Evolutionary conservation across 371 early-diverging fungal genomes (phyloP).

Genomic region (Paraphysoderma sedebokerense): DNA sequence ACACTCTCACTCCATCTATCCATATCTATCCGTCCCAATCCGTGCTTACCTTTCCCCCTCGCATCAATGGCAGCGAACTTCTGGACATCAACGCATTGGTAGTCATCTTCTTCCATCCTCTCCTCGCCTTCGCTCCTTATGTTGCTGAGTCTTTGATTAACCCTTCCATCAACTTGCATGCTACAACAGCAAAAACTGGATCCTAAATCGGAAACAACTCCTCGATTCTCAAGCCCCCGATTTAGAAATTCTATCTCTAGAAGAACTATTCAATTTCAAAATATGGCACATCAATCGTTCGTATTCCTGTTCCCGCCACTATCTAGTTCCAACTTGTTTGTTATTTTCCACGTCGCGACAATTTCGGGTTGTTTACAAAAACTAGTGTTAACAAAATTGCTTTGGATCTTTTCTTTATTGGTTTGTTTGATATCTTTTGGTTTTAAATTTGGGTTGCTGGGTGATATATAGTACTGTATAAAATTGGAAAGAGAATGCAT

Average conservation of each 20-base stretch:
- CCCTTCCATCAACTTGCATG: background rate
- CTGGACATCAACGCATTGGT: conserved; percentile 56
- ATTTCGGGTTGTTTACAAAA: background rate
- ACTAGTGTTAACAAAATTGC: background rate
- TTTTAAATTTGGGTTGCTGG: background rate
- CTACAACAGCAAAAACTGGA: conserved; percentile 37
- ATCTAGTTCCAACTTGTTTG: background rate
- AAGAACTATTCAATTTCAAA: conserved; percentile 39
- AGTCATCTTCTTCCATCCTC: background rate
- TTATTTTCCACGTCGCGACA: background rate
- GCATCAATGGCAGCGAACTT: conserved; percentile 62
- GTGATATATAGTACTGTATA: conserved; percentile 50
- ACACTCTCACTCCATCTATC: too few species aligned
- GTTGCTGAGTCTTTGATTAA: background rate
- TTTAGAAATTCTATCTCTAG: conserved; percentile 28
- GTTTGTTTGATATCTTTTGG: background rate
- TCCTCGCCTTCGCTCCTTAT: background rate
- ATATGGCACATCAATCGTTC: conserved; percentile 48
- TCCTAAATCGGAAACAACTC: conserved; percentile 33
- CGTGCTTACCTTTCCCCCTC: too few species aligned
- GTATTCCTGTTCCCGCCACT: conserved; percentile 1
- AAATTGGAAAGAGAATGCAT: conserved; percentile 50
- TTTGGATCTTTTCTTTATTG: conserved; percentile 1
- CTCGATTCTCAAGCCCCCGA: conserved; percentile 35
- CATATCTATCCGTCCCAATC: too few species aligned